Conservation (phyloP, 2,329 filamentous ascomycete genomes). For the Fusarium piperis region DNA sequence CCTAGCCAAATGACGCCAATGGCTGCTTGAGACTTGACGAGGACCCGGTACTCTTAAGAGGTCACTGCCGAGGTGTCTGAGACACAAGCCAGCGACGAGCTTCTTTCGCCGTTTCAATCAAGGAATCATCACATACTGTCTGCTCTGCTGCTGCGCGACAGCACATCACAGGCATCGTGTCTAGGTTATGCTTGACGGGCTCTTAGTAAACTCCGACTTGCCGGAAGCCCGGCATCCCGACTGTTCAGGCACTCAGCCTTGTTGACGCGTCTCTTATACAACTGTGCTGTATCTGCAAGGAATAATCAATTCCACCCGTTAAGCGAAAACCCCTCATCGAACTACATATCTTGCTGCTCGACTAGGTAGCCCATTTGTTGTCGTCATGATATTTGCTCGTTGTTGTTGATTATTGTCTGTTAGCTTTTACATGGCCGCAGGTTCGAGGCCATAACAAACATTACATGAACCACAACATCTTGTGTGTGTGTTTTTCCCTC, state of each 20-base stretch:
- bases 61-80: neutral
- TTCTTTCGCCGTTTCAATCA: neutral
- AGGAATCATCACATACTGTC: neutral
- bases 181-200: neutral
- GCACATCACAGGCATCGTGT: neutral
- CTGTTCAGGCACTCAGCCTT: neutral
- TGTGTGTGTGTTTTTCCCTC: neutral
- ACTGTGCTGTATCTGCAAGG: neutral
- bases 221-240: neutral
- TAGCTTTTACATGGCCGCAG: neutral
- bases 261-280: neutral
- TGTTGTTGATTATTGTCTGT: neutral
- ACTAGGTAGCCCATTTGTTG: neutral
- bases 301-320: neutral
- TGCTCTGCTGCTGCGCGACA: neutral
- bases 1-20: neutral
- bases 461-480: neutral
- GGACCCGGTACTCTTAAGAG: neutral
- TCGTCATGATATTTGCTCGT: neutral
- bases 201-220: neutral
- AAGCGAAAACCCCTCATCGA: neutral
- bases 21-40: neutral
- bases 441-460: conserved; percentile 3
- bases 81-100: neutral
- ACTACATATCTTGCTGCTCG: neutral